phyloP scores from a whole-genome alignment of 2,329 filamentous ascomycete genomes.

The Sporothrix globosa region DNA sequence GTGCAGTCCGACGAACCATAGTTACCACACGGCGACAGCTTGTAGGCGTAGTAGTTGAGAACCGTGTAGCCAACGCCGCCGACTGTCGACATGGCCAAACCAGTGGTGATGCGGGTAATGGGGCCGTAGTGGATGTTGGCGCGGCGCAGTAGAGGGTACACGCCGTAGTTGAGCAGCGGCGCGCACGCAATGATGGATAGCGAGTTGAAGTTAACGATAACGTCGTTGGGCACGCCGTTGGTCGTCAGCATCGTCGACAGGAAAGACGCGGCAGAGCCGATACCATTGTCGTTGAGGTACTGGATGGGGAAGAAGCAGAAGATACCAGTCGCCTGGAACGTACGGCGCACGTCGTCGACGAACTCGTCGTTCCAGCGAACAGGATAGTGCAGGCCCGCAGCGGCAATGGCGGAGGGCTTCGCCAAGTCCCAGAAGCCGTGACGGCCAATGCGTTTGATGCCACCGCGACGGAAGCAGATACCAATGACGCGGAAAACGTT shows the following conservation, averaged over 20 bases:
- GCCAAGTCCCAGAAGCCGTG: constrained; percentile 66
- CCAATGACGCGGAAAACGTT: constrained; percentile 50
- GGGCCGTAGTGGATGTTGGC: constrained; percentile 69
- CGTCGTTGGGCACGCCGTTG: constrained; percentile 74
- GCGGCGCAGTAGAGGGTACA: constrained; percentile 70
- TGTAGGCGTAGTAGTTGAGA: constrained; percentile 49
- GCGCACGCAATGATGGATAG: constrained; percentile 75
- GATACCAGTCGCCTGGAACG: constrained; percentile 68
- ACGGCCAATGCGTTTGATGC: constrained; percentile 47
- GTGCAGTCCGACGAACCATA: constrained; percentile 46
- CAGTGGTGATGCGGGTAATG: constrained; percentile 72
- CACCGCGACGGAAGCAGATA: constrained; percentile 48
- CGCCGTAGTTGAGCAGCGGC: constrained; percentile 66
- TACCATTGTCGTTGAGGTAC: constrained; percentile 53
- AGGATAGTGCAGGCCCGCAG: constrained; percentile 45
- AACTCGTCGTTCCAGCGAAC: constrained; percentile 58
- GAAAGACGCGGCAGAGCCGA: constrained; percentile 54
- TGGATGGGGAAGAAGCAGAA: constrained; percentile 61
- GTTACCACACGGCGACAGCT: constrained; percentile 49
- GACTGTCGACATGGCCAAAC: constrained; percentile 54
- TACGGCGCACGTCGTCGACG: constrained; percentile 61
- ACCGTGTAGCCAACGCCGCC: constrained; percentile 50
- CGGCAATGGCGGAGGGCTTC: constrained; percentile 63
- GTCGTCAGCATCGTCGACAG: constrained; percentile 54
- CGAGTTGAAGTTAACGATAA: constrained; percentile 74